Evolutionary conservation across 2,329 filamentous ascomycete genomes (phyloP).

Genomic region (Diaporthe australafricana): DNA sequence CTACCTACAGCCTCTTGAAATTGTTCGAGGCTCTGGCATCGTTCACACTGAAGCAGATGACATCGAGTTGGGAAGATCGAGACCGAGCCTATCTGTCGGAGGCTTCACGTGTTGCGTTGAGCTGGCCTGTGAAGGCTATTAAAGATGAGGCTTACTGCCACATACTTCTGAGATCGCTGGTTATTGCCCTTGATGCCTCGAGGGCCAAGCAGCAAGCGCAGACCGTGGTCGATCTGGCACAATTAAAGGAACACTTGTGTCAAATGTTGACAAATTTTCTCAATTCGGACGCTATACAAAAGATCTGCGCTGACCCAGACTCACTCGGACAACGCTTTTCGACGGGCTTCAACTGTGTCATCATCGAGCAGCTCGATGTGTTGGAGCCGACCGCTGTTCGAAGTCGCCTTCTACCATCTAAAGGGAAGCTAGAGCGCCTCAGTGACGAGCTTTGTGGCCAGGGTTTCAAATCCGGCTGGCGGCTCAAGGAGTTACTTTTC

Average conservation of each 20-base stretch:
- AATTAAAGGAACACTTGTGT: neutral
- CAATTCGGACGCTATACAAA: neutral
- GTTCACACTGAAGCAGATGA: slow-evolving; percentile 37
- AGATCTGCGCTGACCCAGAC: neutral
- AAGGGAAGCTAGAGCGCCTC: slow-evolving; percentile 34
- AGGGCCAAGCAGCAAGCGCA: slow-evolving; percentile 17
- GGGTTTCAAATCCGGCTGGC: slow-evolving; percentile 54
- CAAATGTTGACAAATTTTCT: slow-evolving; percentile 9
- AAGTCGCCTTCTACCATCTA: slow-evolving; percentile 14
- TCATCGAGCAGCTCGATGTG: slow-evolving; percentile 37
- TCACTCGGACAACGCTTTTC: neutral
- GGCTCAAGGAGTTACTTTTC: slow-evolving; percentile 56
- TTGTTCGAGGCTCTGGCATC: slow-evolving; percentile 33
- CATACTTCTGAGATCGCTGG: slow-evolving; percentile 31
- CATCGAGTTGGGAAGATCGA: slow-evolving; percentile 37
- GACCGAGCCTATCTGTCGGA: slow-evolving; percentile 38
- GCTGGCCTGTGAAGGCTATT: slow-evolving; percentile 18
- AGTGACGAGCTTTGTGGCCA: slow-evolving; percentile 40
- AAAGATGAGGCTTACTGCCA: slow-evolving; percentile 13
- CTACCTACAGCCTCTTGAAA: slow-evolving; percentile 28
- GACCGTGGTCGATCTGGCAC: slow-evolving; percentile 2
- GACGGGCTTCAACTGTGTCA: slow-evolving; percentile 33
- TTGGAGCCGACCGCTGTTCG: slow-evolving; percentile 38
- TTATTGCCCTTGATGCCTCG: slow-evolving; percentile 19
- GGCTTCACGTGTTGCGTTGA: neutral